Evolutionary conservation across 108 stramenopile species (phyloP).

Genomic region (Cyclotella baltica): DNA sequence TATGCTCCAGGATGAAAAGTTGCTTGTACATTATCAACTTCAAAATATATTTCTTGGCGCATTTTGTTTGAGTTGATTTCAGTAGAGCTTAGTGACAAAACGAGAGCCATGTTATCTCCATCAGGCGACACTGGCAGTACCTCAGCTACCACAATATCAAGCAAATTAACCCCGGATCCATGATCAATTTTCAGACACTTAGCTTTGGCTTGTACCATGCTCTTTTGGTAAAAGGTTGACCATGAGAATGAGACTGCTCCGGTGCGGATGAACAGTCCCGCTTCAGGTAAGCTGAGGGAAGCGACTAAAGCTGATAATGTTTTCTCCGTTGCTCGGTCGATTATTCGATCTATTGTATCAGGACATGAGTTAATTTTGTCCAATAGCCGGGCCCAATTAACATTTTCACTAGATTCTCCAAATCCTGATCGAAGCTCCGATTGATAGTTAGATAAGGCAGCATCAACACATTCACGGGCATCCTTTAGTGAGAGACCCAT

Average conservation of each 20-base stretch:
- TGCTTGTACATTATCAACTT: conserved; percentile 6
- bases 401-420: not conserved
- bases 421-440: conserved; percentile 34
- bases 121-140: not conserved
- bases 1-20: conserved; percentile 36
- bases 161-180: conserved; percentile 12
- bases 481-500: conserved; percentile 60
- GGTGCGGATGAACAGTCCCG: conserved; percentile 2
- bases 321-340: conserved; percentile 18
- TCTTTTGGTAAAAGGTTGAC: conserved; percentile 13
- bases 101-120: conserved; percentile 6
- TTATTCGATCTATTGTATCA: conserved; percentile 27
- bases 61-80: no score
- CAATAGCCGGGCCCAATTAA: not conserved
- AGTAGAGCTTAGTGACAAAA: conserved; percentile 6
- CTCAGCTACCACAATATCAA: conserved; percentile 7
- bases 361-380: conserved; percentile 13
- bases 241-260: conserved; percentile 20
- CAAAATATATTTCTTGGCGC: conserved; percentile 31
- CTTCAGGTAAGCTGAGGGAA: not conserved
- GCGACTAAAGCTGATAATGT: conserved; percentile 12
- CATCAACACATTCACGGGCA: conserved; percentile 57
- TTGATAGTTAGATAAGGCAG: conserved; percentile 63
- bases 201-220: conserved; percentile 9
- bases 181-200: conserved; percentile 13